Conservation (phyloP, 441 rosid genomes). For the Brassica balearica region DNA sequence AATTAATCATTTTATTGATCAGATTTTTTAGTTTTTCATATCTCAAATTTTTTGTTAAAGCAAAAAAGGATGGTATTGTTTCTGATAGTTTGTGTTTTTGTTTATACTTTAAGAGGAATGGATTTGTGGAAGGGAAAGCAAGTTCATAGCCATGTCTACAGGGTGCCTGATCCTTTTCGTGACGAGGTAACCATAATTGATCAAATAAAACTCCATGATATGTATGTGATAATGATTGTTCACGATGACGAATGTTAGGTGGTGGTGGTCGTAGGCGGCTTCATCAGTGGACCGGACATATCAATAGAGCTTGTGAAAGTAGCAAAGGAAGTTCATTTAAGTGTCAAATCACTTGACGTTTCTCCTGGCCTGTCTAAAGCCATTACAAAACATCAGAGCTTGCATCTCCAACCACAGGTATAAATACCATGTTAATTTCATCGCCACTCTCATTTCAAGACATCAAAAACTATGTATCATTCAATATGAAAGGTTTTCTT, state of each 20-base stretch:
- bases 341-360: slow-evolving; percentile 62
- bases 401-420: slow-evolving; percentile 72
- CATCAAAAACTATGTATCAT: not conserved
- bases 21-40: not conserved
- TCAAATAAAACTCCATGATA: not conserved
- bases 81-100: not conserved
- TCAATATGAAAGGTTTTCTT: not conserved
- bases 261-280: slow-evolving; percentile 82
- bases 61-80: not conserved
- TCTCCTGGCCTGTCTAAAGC: slow-evolving; percentile 69
- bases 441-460: not conserved
- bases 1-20: not conserved
- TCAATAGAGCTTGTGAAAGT: slow-evolving; percentile 76
- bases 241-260: slow-evolving; percentile 46
- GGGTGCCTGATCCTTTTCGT: slow-evolving; percentile 75
- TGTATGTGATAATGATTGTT: not conserved
- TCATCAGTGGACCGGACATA: slow-evolving; percentile 83
- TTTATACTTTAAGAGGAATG: slow-evolving; percentile 59
- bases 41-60: not conserved
- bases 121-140: slow-evolving; percentile 84
- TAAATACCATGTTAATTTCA: not conserved
- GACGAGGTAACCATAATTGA: slow-evolving; percentile 54
- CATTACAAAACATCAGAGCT: slow-evolving; percentile 58
- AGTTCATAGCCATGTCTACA: slow-evolving; percentile 79
- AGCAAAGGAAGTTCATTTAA: slow-evolving; percentile 76